Percentiles rank a stretch among this genome's conserved stretches.
These are phyloP conservation scores for Tylopilus intermedius DNA, from an alignment of 768 basidiomycete species.

Conservation along the genomic window DNA sequence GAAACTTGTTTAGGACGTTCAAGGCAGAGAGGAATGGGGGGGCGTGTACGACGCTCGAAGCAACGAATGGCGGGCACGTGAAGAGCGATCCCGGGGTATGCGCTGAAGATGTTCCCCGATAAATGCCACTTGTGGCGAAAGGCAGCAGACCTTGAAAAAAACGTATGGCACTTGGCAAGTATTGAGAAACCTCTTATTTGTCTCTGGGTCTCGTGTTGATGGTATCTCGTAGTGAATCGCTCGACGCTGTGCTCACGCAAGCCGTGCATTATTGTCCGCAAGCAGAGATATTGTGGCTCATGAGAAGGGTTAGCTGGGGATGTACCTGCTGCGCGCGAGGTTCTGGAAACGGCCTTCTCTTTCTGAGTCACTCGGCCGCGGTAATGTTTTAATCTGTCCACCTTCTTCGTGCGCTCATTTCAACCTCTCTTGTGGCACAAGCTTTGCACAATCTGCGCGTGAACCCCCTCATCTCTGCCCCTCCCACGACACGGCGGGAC, in stretches of 20 bases:
- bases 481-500: too few species aligned
- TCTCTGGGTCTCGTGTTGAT: constrained; percentile 27
- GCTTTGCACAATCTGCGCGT: too few species aligned
- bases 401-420: too few species aligned
- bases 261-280: constrained; percentile 91
- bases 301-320: constrained; percentile 92
- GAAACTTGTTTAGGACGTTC: too few species aligned
- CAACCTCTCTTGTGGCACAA: too few species aligned
- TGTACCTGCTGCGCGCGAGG: constrained; percentile 81
- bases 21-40: too few species aligned
- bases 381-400: too few species aligned
- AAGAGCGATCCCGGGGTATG: constrained; percentile 84
- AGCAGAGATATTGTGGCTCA: constrained; percentile 95
- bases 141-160: constrained; percentile 60
- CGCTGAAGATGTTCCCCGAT: constrained; percentile 82
- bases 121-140: constrained; percentile 80
- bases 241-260: constrained; percentile 74
- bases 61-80: constrained; percentile 68
- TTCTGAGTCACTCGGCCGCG: too few species aligned
- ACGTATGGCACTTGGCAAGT: too few species aligned
- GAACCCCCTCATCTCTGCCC: too few species aligned
- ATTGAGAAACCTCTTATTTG: too few species aligned
- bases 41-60: too few species aligned
- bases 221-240: constrained; percentile 51
- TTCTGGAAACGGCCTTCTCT: constrained; percentile 50